phyloP scores from a whole-genome alignment of 345 rosid species.

The Eutrema heterophyllum region DNA sequence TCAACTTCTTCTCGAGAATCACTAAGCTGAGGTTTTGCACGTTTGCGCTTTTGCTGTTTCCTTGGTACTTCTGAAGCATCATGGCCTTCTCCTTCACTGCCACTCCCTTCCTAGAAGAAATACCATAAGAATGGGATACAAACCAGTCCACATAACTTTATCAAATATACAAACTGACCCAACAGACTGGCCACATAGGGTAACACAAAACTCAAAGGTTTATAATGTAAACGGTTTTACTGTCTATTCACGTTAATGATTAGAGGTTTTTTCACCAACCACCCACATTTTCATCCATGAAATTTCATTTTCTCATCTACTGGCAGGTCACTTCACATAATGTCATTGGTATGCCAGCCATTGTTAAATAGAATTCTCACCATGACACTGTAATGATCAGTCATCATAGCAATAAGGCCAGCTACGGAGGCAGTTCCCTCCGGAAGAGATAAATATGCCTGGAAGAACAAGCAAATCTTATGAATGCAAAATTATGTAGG shows the following conservation, averaged over 20 bases:
- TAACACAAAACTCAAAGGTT: not conserved
- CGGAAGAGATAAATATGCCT: slow-evolving; percentile 95
- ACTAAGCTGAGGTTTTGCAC: slow-evolving; percentile 44
- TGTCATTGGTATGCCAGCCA: not conserved
- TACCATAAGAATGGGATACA: slow-evolving; percentile 19
- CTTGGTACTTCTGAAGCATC: slow-evolving; percentile 39
- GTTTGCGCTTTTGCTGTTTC: slow-evolving; percentile 62
- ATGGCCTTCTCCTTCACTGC: slow-evolving; percentile 70
- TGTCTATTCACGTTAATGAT: not conserved
- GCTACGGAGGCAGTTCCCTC: slow-evolving; percentile 92
- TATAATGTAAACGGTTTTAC: not conserved
- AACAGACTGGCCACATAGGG: slow-evolving; percentile 5
- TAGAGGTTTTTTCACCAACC: not conserved
- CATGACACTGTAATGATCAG: slow-evolving; percentile 84
- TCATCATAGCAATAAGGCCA: slow-evolving; percentile 98
- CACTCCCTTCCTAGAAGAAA: slow-evolving; percentile 65
- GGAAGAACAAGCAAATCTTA: slow-evolving; percentile 24
- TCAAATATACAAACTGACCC: slow-evolving; percentile 3
- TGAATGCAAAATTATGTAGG: not conserved
- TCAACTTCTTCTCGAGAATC: slow-evolving; percentile 48
- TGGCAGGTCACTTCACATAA: not conserved
- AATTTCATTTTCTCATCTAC: slow-evolving; percentile 6
- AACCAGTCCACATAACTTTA: slow-evolving; percentile 8
- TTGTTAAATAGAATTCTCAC: slow-evolving; percentile 39
- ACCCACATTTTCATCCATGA: slow-evolving; percentile 4